Evolutionary conservation across 345 rosid species (phyloP), one percentile per base, ranked within the genome.

Genomic region (Linum trigynum): DNA sequence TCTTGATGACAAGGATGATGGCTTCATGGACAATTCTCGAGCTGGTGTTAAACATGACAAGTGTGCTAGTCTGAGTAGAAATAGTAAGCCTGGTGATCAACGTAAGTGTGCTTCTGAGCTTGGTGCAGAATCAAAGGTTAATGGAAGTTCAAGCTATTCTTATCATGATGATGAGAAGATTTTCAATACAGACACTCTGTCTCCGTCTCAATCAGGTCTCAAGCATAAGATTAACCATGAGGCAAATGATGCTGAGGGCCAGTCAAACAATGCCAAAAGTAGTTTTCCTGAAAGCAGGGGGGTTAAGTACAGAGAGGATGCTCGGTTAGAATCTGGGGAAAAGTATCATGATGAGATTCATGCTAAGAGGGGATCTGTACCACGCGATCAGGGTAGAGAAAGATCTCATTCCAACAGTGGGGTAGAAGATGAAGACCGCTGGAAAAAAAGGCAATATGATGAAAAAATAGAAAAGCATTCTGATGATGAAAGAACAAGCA

Each of bases 381-480:
- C 87, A 2, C 72, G 12, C 62, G 86, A 82, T 71, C 57, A 41
- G 77, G 80, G 45, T 40, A 79, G 83, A 78, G 90, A 79, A 60
- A 76, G 83, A 60, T 85, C 96, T 66, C 75, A 63, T 64, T 82
- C 91, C 32, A 72, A 39, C 48, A 77, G 78, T 55, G 50, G 77
- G 63, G 63, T 61, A 42, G 85, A 77, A 62, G 91, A 83, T 42
- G 89, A 82, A 39, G 68, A 69, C 7, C 40, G 61, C 76, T 55
- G 64, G 63, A 78, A 72, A 67, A 73, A 75, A 70, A 75, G 75
- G 41, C 68, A 62, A 32, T 63, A 42, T 65, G 37, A 62, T 35
- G 88, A 66, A 41, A 70, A 57, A 57, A 76, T 65, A 64, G 75
- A 71, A 4, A 62, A 68, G 61, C 71, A 75, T 53, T 68, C 75